phyloP scores from a whole-genome alignment of 768 basidiomycete species.

The Mycena albidolilacea region DNA sequence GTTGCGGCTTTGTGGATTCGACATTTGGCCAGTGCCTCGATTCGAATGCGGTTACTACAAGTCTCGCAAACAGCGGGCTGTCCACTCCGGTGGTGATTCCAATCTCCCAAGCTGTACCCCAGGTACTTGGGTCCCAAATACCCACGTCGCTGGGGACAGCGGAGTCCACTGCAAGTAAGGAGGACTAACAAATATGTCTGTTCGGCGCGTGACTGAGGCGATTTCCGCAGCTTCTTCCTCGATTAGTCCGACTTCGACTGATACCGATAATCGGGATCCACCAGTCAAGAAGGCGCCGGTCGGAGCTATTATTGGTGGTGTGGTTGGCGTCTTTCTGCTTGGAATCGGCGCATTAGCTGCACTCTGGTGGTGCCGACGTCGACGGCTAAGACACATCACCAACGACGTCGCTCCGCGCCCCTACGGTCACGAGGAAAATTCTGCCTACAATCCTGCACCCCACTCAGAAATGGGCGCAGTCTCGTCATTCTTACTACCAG shows the following conservation, averaged over 20 bases:
- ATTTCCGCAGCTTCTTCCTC: background rate
- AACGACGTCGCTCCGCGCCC: background rate
- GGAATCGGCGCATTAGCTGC: background rate
- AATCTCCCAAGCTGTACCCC: background rate
- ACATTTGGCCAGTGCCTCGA: constrained; percentile 5
- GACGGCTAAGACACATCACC: background rate
- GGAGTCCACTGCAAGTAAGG: background rate
- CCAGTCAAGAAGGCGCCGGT: background rate
- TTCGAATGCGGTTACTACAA: no score
- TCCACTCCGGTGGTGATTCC: constrained; percentile 1
- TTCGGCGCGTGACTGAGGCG: background rate
- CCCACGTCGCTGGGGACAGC: background rate
- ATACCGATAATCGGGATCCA: background rate
- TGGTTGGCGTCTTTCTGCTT: background rate
- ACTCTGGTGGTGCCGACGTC: background rate
- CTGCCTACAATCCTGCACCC: no score
- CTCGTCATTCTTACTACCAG: background rate
- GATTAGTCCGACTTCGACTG: background rate
- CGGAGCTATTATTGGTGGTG: background rate
- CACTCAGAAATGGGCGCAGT: background rate
- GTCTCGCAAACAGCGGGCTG: background rate
- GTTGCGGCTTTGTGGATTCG: background rate
- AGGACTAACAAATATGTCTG: no score
- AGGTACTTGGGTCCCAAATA: background rate
- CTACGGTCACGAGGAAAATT: background rate